These are phyloP conservation scores for Boletellus ananiceps DNA, from an alignment of 768 basidiomycete genomes.

Conservation along the genomic window DNA sequence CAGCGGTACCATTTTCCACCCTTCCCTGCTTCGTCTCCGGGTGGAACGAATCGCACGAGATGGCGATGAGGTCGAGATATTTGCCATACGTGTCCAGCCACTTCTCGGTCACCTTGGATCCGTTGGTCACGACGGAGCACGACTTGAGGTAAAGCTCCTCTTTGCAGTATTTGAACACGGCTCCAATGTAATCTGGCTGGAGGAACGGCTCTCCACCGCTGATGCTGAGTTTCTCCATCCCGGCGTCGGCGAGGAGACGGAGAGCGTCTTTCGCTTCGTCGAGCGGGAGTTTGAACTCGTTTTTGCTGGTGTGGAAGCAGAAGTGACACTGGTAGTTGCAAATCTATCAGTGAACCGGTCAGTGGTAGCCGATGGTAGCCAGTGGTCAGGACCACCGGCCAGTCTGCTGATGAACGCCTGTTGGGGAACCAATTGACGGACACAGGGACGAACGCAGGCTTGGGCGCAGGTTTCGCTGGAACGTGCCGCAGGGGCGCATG, in stretches of 20 bases:
- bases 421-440: constrained; percentile 17
- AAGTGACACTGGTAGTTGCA: constrained; percentile 33
- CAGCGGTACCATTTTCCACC: constrained; percentile 23
- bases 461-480: neutral
- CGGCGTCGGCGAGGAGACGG: constrained; percentile 23
- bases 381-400: too few species aligned
- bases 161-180: constrained; percentile 31
- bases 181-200: constrained; percentile 28
- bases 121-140: constrained; percentile 28
- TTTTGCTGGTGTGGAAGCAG: constrained; percentile 34
- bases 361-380: too few species aligned
- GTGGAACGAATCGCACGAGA: constrained; percentile 35
- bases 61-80: constrained; percentile 36
- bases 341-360: too few species aligned
- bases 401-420: neutral
- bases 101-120: constrained; percentile 32
- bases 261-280: too few species aligned
- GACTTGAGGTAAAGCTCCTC: constrained; percentile 31
- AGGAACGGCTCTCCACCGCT: constrained; percentile 33
- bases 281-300: constrained; percentile 25
- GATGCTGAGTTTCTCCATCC: constrained; percentile 35
- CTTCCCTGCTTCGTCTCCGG: constrained; percentile 27
- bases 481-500: too few species aligned
- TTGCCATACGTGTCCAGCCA: constrained; percentile 35
- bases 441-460: constrained; percentile 10